These are phyloP conservation scores for Teunomyces atbi DNA, from an alignment of 805 yeast genomes.

Conservation along the genomic window DNA sequence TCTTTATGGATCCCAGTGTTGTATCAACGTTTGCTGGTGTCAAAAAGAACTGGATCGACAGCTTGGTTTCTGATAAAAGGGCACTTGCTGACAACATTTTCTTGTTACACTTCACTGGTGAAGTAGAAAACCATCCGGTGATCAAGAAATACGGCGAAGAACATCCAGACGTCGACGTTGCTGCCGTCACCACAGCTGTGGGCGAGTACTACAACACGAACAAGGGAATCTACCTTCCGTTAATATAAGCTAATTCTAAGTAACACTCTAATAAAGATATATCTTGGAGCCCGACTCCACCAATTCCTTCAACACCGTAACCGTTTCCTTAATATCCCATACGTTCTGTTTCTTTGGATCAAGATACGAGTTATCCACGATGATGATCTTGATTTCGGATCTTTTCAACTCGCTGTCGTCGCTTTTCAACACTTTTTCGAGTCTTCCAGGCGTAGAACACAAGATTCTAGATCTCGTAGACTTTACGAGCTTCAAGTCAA, in stretches of 20 bases:
- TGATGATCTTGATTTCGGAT: conserved; percentile 49
- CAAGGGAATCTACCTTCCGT: conserved; percentile 20
- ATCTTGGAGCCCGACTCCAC: conserved; percentile 46
- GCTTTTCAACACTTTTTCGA: conserved; percentile 45
- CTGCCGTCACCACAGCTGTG: conserved; percentile 5
- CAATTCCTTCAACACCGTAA: conserved; percentile 39
- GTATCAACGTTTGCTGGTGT: conserved; percentile 16
- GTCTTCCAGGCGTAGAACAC: conserved; percentile 64
- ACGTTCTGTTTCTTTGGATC: conserved; percentile 60
- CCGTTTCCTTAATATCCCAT: conserved; percentile 56
- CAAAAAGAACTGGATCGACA: conserved; percentile 33
- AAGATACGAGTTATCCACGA: conserved; percentile 60
- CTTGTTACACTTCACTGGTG: conserved; percentile 17
- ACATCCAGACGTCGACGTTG: background rate
- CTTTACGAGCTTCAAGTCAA: conserved; percentile 51
- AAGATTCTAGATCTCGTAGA: conserved; percentile 49
- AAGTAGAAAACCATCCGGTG: background rate
- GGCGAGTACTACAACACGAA: conserved; percentile 29
- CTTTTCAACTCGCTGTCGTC: conserved; percentile 40
- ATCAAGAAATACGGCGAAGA: background rate
- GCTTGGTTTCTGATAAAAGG: conserved; percentile 2
- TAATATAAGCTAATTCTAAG: conserved; percentile 6
- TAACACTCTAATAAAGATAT: conserved; percentile 51
- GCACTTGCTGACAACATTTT: conserved; percentile 23
- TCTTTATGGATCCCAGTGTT: conserved; percentile 20